Base-by-base conservation (phyloP, 345 rosid genomes). In the Acer negundo region DNA sequence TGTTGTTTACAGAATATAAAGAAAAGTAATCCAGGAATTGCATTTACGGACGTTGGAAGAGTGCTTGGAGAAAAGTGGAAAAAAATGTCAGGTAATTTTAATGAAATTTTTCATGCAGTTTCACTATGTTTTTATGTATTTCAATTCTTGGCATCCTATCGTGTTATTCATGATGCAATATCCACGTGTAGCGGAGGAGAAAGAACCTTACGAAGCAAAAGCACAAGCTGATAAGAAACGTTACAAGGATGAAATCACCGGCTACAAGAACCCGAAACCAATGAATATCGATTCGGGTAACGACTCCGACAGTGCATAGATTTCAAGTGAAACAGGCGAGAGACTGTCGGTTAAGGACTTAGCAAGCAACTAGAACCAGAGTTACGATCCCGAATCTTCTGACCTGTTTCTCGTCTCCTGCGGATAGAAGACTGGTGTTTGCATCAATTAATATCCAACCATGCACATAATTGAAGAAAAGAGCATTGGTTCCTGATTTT, bases 41-140 rank as follows among this genome's bases (percentile, higher is more conserved):
- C 88, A 23, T 89, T 92, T 69, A 84, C 88, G 17, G 97, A 87
- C 5, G 86, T 89, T 35, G 85, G 86, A 4, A 89, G 86, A 86
- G 88, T 83, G 42, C 87, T 91, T 17, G 98, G 95, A 31, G 98
- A 92, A 0, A 91, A 82, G 82, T 96, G 97, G 99, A 89, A 89
- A 56, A 85, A 86, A 70, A 74, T 96, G 97, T 53, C 95, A 64
- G 93, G 98, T 92, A 61, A 11, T 1, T 35, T 5, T 12, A 16
- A 24, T 31, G 62, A 59, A 17, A 6, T 10, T 1, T 19, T 4
- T 17, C 17, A 23, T 78, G 44, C 10, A 22, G 35, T 66, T 56
- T 62, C 17, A 2, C 15, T 16, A 1, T 42, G 6, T 53, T 2
- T 46, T 64, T 19, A 42, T 20, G 17, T 1, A 35, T 68, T 70